A percentile compares a stretch with the other conserved stretches of the same genome.
phyloP scores from a whole-genome alignment of 2,329 filamentous ascomycete species.

The Thelonectria blattea region DNA sequence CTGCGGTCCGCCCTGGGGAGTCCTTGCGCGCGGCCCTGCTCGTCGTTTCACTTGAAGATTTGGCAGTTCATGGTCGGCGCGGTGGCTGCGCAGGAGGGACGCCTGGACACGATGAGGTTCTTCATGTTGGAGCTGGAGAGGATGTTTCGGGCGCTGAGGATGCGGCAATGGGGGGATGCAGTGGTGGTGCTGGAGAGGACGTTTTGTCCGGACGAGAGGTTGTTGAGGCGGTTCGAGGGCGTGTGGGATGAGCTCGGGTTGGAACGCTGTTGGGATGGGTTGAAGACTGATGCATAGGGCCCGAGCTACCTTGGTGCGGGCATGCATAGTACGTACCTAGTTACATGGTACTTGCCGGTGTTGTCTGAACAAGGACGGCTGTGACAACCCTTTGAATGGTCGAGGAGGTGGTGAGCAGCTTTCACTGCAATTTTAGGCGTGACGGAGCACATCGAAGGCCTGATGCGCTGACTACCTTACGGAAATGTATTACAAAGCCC shows the following conservation, averaged over 20 bases:
- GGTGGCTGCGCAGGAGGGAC: slow-evolving; percentile 4
- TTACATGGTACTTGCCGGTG: too few species aligned
- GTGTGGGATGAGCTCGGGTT: not conserved
- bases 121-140: not conserved
- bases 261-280: too few species aligned
- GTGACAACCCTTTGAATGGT: too few species aligned
- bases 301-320: too few species aligned
- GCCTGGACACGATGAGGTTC: not conserved
- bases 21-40: slow-evolving; percentile 25
- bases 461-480: too few species aligned
- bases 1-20: slow-evolving; percentile 11
- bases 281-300: too few species aligned
- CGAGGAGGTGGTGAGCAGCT: too few species aligned
- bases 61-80: slow-evolving; percentile 34
- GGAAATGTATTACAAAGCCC: too few species aligned
- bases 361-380: too few species aligned
- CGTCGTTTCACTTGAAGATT: slow-evolving; percentile 24
- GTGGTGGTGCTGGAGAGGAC: not conserved
- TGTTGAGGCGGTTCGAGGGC: not conserved
- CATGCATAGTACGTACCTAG: too few species aligned
- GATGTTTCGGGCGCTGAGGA: not conserved
- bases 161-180: not conserved
- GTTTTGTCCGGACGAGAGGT: not conserved
- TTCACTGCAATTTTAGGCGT: too few species aligned
- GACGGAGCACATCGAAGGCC: too few species aligned